Percentiles rank a stretch among this genome's conserved stretches.
phyloP scores from a whole-genome alignment of 352 stramenopile genomes.

The Halophytophthora polymorphica region DNA sequence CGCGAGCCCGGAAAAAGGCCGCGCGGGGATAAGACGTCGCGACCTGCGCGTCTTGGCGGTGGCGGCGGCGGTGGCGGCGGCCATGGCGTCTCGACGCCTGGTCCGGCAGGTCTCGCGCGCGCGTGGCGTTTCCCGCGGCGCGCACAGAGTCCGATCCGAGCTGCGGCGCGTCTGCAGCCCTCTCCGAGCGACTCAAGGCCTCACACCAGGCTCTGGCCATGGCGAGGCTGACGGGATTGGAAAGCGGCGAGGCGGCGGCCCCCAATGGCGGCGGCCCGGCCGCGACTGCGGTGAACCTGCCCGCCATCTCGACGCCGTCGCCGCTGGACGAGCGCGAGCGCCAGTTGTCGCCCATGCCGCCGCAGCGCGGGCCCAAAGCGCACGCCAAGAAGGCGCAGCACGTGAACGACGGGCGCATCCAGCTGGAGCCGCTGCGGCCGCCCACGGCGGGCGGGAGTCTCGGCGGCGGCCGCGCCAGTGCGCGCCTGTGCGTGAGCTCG shows the following conservation, averaged over 20 bases:
- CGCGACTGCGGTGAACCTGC: slow-evolving; percentile 35
- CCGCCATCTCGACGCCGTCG: slow-evolving; percentile 41
- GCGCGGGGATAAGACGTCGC: too few species aligned
- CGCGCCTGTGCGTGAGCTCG: slow-evolving; percentile 31
- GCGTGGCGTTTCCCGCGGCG: too few species aligned
- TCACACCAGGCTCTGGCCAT: slow-evolving; percentile 4
- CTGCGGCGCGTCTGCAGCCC: too few species aligned
- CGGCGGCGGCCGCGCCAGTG: slow-evolving; percentile 10
- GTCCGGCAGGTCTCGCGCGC: too few species aligned
- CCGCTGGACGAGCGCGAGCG: slow-evolving; percentile 16
- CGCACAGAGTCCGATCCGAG: too few species aligned
- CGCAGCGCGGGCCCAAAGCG: slow-evolving; percentile 39
- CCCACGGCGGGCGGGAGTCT: slow-evolving; percentile 20
- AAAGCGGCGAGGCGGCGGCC: slow-evolving; percentile 1
- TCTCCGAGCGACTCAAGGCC: too few species aligned
- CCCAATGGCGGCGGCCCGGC: slow-evolving; percentile 4
- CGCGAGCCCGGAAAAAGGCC: too few species aligned
- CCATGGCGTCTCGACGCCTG: too few species aligned
- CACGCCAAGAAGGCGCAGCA: slow-evolving; percentile 54
- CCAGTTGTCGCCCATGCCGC: slow-evolving; percentile 49
- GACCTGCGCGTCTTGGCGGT: too few species aligned
- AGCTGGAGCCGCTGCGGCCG: slow-evolving; percentile 57
- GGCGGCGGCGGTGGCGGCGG: too few species aligned
- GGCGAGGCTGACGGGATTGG: slow-evolving; percentile 17
- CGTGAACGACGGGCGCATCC: slow-evolving; percentile 51